A percentile compares a stretch with the other conserved stretches of the same genome.
These are phyloP conservation scores for Bipolaris victoriae DNA, from an alignment of 2,329 filamentous ascomycete genomes.

Conservation along the genomic window DNA sequence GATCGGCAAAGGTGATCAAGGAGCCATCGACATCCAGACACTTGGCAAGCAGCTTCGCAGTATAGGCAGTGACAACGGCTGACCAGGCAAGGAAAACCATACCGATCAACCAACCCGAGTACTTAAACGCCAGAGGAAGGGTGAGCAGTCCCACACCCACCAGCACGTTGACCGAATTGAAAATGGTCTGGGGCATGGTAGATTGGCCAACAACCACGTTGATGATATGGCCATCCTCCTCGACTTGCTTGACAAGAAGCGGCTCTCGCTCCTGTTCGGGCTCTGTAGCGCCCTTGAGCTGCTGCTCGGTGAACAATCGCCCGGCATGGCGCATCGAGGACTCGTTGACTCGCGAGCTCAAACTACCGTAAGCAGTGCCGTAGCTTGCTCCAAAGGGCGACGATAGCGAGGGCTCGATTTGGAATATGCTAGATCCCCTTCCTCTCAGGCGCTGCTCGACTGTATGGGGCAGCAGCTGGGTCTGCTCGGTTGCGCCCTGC, in stretches of 20 bases:
- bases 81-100: slow-evolving; percentile 75
- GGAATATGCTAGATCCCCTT: slow-evolving; percentile 54
- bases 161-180: slow-evolving; percentile 94
- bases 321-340: slow-evolving; percentile 63
- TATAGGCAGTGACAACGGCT: slow-evolving; percentile 81
- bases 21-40: slow-evolving; percentile 86
- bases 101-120: slow-evolving; percentile 87
- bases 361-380: slow-evolving; percentile 66
- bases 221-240: slow-evolving; percentile 82
- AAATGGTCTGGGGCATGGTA: slow-evolving; percentile 93
- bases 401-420: slow-evolving; percentile 62
- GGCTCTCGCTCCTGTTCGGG: slow-evolving; percentile 65
- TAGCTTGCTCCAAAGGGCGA: slow-evolving; percentile 76
- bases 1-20: slow-evolving; percentile 91
- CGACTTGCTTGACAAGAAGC: slow-evolving; percentile 85
- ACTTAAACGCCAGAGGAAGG: slow-evolving; percentile 83
- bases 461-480: slow-evolving; percentile 35
- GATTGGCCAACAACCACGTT: slow-evolving; percentile 88
- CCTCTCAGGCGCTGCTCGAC: slow-evolving; percentile 39
- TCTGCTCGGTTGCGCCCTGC: slow-evolving; percentile 39
- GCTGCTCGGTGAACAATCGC: slow-evolving; percentile 56
- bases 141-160: slow-evolving; percentile 90
- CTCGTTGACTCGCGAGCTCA: slow-evolving; percentile 63
- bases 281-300: slow-evolving; percentile 50
- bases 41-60: slow-evolving; percentile 81